Evolutionary conservation across 495 filamentous ascomycete species (phyloP), one percentile per base, ranked within the genome.

Genomic region (Viridothelium virens): DNA sequence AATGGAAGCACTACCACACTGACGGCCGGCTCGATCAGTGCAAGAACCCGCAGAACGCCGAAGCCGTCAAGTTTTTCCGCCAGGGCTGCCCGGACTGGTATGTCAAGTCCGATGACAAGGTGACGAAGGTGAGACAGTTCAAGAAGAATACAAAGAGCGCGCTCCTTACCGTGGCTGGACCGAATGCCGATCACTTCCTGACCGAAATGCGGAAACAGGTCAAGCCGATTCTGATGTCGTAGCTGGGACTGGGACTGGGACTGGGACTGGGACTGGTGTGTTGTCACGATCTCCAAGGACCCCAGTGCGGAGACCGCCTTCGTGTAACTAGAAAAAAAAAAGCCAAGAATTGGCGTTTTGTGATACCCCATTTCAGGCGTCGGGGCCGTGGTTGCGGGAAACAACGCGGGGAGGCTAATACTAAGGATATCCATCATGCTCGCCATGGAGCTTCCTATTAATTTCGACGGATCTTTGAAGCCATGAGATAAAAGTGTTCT

Each of bases 1-100:
- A 5, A 12, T 41, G 41, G 37, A 41, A 47, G 38, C 61, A 63
- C 33, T 63, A 63, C 37, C 34, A 39, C 14, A 5, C 41, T 10
- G 41, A 41, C 61, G 61, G 61, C 61, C 38, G 41, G 37, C 18
- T 41, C 14, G 61, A 63, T n/a, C 61, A 63, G 61, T 63, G 61
- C 61, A 63, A 39, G 37, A 63, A 63, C 37, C 33, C 16, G 61
- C 61, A 63, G 37, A 63, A 14, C 2, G 14, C 3, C 11, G 61
- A 63, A 33, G 37, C 61, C 16, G 33, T 63, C 33, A 33, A 25
- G 10, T 41, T 41, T 2, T 63, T 63, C 61, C 61, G 61, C 18
- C 11, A 36, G 18, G 53, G 53, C 18, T 59, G 53, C 2, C 53
- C 53, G 3, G 25, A 59, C 25, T 59, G 53, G 53, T 59, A 59